Evolutionary conservation across 169 alveolate genomes (phyloP).

Genomic region (Plasmodium gallinaceum): DNA sequence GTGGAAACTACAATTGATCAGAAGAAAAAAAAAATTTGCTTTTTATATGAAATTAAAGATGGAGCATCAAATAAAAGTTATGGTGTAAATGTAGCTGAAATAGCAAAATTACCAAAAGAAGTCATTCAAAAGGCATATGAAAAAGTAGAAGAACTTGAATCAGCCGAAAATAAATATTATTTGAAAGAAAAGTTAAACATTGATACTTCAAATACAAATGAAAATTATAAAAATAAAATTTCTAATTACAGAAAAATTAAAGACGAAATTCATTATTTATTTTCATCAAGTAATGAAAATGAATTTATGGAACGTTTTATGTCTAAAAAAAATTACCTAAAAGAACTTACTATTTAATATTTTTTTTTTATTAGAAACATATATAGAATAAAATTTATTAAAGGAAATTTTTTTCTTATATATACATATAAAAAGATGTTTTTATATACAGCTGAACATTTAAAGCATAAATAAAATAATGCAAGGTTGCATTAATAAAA

Average conservation of each 20-base stretch:
- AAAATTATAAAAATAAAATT: constrained; percentile 60
- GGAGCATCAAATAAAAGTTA: constrained; percentile 94
- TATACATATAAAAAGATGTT: constrained; percentile 88
- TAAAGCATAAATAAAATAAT: constrained; percentile 68
- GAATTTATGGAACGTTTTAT: constrained; percentile 55
- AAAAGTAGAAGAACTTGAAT: constrained; percentile 74
- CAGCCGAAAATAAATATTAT: constrained; percentile 74
- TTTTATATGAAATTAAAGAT: constrained; percentile 92
- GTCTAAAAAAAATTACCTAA: constrained; percentile 56
- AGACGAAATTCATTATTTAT: constrained; percentile 50
- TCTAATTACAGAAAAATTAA: constrained; percentile 69
- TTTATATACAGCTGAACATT: constrained; percentile 89
- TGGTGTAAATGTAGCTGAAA: constrained; percentile 96
- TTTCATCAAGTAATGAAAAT: constrained; percentile 32
- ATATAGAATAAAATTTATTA: too few relatives aligned
- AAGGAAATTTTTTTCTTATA: constrained; percentile 51
- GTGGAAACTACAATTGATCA: constrained; percentile 83
- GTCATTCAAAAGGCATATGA: constrained; percentile 78
- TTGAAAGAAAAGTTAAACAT: constrained; percentile 69
- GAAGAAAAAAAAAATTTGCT: constrained; percentile 81
- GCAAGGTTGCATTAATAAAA: too few relatives aligned
- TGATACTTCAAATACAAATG: constrained; percentile 40
- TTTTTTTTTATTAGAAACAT: not conserved
- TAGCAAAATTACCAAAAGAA: constrained; percentile 92
- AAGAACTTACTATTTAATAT: constrained; percentile 34